phyloP scores from a whole-genome alignment of 1,139 yeast genomes.

The Kurtzmaniella quercitrusa region DNA sequence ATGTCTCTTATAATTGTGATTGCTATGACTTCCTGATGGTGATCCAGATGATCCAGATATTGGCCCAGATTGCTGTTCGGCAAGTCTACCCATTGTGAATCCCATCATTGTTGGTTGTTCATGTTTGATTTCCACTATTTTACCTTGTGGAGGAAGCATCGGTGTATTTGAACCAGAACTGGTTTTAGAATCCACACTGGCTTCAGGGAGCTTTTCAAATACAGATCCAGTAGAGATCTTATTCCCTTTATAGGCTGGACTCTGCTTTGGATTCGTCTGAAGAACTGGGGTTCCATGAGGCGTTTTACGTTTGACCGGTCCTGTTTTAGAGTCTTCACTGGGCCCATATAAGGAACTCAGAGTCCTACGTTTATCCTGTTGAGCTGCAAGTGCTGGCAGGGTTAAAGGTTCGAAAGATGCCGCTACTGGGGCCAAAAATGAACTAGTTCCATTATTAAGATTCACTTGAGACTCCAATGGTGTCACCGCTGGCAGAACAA shows the following conservation, averaged over 20 bases:
- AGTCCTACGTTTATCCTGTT: slow-evolving; percentile 31
- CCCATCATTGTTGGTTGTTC: slow-evolving; percentile 32
- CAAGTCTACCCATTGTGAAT: slow-evolving; percentile 45
- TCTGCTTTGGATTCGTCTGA: slow-evolving; percentile 18
- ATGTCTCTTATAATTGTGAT: slow-evolving; percentile 5
- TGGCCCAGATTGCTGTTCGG: slow-evolving; percentile 29
- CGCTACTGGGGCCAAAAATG: slow-evolving; percentile 26
- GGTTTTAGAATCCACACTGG: slow-evolving; percentile 18
- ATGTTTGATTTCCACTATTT: slow-evolving; percentile 18
- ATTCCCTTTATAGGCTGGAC: slow-evolving; percentile 5
- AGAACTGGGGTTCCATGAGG: slow-evolving; percentile 49
- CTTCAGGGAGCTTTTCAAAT: slow-evolving; percentile 37
- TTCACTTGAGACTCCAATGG: slow-evolving; percentile 47
- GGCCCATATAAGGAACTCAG: slow-evolving; percentile 33
- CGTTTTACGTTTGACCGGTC: slow-evolving; percentile 32
- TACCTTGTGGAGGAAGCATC: slow-evolving; percentile 38
- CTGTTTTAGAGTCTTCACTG: slow-evolving; percentile 14
- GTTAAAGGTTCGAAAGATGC: slow-evolving; percentile 48
- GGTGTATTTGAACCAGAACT: slow-evolving; percentile 21
- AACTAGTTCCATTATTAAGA: slow-evolving; percentile 9
- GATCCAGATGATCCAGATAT: not conserved
- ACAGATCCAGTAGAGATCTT: slow-evolving; percentile 6
- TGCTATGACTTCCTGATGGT: too few relatives aligned
- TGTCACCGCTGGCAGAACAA: slow-evolving; percentile 71
- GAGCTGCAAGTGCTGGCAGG: slow-evolving; percentile 63